Evolutionary conservation across 2,329 filamentous ascomycete genomes (phyloP).

Genomic region (Colletotrichum tropicicola): DNA sequence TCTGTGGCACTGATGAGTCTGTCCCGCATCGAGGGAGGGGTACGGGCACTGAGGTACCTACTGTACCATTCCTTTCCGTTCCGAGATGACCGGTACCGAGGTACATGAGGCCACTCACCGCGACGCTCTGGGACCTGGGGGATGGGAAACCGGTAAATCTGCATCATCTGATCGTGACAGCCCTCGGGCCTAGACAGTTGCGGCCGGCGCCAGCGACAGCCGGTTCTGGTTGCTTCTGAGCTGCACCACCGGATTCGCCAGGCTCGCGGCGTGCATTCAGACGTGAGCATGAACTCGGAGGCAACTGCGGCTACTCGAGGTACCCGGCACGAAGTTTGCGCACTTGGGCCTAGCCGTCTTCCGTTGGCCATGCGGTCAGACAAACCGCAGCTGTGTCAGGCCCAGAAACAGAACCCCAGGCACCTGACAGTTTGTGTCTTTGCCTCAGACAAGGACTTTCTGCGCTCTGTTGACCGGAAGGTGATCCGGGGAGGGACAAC

Average conservation of each 20-base stretch:
- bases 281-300: background rate
- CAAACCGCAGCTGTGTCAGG: background rate
- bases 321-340: no score
- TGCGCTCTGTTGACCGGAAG: background rate
- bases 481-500: no score
- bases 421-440: background rate
- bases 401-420: background rate
- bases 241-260: background rate
- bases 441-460: background rate
- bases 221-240: background rate
- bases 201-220: background rate
- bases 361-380: no score
- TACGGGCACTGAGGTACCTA: background rate
- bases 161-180: slow-evolving; percentile 23
- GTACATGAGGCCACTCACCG: slow-evolving; percentile 3
- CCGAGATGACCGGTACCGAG: background rate
- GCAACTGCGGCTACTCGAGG: no score
- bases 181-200: background rate
- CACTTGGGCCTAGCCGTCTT: no score
- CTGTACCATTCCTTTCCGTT: background rate
- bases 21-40: background rate
- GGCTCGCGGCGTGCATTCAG: background rate
- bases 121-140: background rate
- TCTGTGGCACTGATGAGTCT: no score
- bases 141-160: slow-evolving; percentile 11